Conservation (phyloP, 2,329 filamentous ascomycete genomes). For the Penicillium palitans region DNA sequence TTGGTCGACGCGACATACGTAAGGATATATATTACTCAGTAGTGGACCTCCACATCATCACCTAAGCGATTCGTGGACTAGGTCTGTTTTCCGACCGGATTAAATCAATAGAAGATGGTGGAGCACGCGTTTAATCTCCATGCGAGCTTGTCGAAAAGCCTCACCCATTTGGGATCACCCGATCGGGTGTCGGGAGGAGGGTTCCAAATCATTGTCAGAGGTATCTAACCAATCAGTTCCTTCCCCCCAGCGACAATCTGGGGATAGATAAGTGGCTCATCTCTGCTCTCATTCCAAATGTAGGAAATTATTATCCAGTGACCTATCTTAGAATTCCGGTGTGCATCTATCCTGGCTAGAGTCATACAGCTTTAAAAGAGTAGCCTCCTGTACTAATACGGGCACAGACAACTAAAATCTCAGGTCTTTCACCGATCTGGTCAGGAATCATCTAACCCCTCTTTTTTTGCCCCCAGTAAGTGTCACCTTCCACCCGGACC, state of each 20-base stretch:
- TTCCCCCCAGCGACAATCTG: neutral
- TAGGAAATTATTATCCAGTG: neutral
- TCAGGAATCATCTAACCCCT: neutral
- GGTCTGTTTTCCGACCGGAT: neutral
- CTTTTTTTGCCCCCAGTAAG: neutral
- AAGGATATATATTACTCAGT: too few species aligned
- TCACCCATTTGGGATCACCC: neutral
- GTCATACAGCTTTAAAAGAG: neutral
- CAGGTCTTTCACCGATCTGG: neutral
- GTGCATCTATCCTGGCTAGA: neutral
- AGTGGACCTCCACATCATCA: neutral
- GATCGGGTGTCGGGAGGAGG: constrained; percentile 1
- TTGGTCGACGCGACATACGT: neutral
- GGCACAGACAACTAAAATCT: neutral
- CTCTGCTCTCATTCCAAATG: constrained; percentile 2
- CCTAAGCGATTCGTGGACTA: neutral
- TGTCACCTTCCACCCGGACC: neutral
- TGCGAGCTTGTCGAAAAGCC: neutral
- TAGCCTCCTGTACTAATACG: neutral
- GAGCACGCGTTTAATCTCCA: neutral
- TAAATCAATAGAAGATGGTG: neutral
- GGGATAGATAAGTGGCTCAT: neutral
- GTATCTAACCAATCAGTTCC: neutral
- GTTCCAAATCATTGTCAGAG: neutral
- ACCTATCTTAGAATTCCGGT: neutral